These are phyloP conservation scores for Hygrophila difformis DNA, from an alignment of 257 asterid species.

Conservation along the genomic window DNA sequence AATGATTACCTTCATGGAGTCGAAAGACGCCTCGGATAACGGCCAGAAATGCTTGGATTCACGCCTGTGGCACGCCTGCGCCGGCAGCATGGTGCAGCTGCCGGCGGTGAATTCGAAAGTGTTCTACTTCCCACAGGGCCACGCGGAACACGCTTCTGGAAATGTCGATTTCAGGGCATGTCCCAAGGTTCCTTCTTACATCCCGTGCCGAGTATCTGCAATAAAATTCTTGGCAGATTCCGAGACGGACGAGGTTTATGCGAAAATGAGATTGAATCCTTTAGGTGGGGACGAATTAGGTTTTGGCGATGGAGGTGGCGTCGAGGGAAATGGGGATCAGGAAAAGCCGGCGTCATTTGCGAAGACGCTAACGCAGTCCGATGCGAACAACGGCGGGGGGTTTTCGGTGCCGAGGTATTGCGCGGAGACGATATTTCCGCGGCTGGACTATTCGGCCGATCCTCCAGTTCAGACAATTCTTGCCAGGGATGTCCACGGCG, in stretches of 20 bases:
- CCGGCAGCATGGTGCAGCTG: constrained; percentile 92
- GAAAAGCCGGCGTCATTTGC: constrained; percentile 77
- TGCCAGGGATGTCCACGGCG: constrained; percentile 90
- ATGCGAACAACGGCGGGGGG: constrained; percentile 93
- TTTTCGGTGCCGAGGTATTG: constrained; percentile 93
- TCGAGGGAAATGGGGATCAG: constrained; percentile 26
- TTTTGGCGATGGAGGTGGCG: constrained; percentile 25
- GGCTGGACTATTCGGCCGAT: constrained; percentile 64
- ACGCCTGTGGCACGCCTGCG: constrained; percentile 96
- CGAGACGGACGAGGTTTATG: constrained; percentile 74
- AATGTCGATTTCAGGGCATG: constrained; percentile 50
- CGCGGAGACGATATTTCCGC: constrained; percentile 83
- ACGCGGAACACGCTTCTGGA: constrained; percentile 60
- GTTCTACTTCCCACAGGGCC: constrained; percentile 92
- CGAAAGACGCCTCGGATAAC: constrained; percentile 48
- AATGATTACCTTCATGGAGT: constrained; percentile 62
- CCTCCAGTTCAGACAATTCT: constrained; percentile 86
- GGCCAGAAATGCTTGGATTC: constrained; percentile 61
- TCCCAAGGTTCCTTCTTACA: constrained; percentile 41
- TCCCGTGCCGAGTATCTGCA: constrained; percentile 44
- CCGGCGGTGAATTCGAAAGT: constrained; percentile 55
- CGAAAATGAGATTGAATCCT: constrained; percentile 51
- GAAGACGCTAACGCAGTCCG: constrained; percentile 82
- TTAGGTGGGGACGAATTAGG: constrained; percentile 21
- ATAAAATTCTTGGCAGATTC: constrained; percentile 83